Evolutionary conservation across 495 filamentous ascomycete species (phyloP).

Genomic region (Aspergillus conjunctus): DNA sequence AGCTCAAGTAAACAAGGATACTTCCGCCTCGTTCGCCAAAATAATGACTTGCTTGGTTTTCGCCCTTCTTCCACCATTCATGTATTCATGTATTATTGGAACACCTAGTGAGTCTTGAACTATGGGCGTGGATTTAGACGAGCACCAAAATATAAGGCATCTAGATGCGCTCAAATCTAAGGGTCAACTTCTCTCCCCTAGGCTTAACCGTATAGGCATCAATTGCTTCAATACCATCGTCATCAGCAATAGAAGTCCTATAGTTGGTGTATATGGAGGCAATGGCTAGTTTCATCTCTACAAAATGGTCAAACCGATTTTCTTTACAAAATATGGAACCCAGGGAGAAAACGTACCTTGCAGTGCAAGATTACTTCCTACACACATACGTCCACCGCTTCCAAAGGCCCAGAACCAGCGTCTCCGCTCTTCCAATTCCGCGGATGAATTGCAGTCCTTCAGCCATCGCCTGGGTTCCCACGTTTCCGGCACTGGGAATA

Average conservation of each 20-base stretch:
- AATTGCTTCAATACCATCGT: constrained; percentile 60
- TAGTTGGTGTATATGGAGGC: constrained; percentile 71
- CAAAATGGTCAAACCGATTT: constrained; percentile 9
- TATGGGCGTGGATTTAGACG: not conserved
- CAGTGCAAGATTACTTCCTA: constrained; percentile 79
- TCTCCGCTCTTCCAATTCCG: constrained; percentile 55
- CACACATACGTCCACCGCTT: constrained; percentile 81
- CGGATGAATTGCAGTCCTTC: constrained; percentile 34
- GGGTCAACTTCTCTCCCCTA: constrained; percentile 44
- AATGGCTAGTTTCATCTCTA: constrained; percentile 51
- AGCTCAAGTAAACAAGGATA: not conserved
- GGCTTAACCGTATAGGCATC: constrained; percentile 70
- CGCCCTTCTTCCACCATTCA: not conserved
- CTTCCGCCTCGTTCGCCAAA: too few species aligned
- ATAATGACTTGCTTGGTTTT: too few species aligned
- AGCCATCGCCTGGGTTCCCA: constrained; percentile 69
- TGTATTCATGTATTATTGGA: not conserved
- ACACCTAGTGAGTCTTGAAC: too few species aligned
- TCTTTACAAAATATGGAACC: not conserved
- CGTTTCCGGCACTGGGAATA: constrained; percentile 60
- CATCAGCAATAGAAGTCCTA: constrained; percentile 57
- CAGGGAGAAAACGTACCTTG: constrained; percentile 57
- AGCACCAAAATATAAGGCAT: not conserved
- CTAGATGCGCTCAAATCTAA: constrained; percentile 42
- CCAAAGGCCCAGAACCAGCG: constrained; percentile 86